These are phyloP conservation scores for Albugo laibachii DNA, from an alignment of 352 stramenopile genomes.

Conservation along the genomic window DNA sequence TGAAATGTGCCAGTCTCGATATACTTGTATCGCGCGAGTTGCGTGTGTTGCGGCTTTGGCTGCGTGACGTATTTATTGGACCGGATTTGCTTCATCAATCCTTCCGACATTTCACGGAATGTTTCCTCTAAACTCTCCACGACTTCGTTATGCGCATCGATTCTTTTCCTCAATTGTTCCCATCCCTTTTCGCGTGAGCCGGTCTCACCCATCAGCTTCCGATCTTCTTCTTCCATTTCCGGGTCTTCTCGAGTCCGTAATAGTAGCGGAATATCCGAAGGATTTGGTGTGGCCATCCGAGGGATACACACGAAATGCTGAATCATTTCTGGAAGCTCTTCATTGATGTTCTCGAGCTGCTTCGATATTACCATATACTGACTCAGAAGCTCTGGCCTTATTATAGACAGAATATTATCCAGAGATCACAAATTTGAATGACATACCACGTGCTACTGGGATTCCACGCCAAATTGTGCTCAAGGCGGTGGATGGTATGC, in stretches of 20 bases:
- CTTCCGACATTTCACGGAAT: constrained; percentile 71
- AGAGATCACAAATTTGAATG: neutral
- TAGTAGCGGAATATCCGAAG: constrained; percentile 52
- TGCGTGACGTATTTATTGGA: constrained; percentile 76
- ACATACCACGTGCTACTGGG: constrained; percentile 52
- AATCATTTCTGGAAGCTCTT: constrained; percentile 67
- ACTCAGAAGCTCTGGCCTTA: constrained; percentile 56
- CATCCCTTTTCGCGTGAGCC: constrained; percentile 42
- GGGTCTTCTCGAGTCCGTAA: constrained; percentile 64
- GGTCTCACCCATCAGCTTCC: constrained; percentile 35
- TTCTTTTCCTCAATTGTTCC: constrained; percentile 43
- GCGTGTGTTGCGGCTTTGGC: constrained; percentile 51
- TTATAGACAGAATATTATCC: neutral
- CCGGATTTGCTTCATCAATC: constrained; percentile 58
- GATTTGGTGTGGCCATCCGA: constrained; percentile 63
- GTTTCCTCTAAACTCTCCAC: constrained; percentile 65
- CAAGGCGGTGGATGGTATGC: constrained; percentile 47
- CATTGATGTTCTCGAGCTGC: constrained; percentile 78
- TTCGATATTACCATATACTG: constrained; percentile 78
- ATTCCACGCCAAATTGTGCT: constrained; percentile 66
- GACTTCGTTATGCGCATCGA: constrained; percentile 40
- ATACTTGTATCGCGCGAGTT: constrained; percentile 67
- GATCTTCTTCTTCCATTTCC: constrained; percentile 70
- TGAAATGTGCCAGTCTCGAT: constrained; percentile 67
- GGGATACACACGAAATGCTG: constrained; percentile 71